phyloP scores from a whole-genome alignment of 305 asterid species.

The Salvia sclarea region DNA sequence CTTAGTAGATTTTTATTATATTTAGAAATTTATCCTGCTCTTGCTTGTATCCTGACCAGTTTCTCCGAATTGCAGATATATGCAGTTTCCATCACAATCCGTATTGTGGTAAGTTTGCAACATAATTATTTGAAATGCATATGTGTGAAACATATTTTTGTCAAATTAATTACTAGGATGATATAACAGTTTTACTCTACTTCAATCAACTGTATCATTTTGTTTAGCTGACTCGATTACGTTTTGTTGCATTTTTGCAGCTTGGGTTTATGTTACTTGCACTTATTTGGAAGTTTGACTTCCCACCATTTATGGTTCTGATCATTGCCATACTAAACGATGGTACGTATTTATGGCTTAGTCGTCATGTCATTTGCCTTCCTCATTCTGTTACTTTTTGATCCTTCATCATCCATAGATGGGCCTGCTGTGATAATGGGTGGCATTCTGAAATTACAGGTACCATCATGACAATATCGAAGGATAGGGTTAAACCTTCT shows the following conservation, averaged over 20 bases:
- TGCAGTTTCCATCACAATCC: slow-evolving; percentile 84
- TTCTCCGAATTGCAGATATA: slow-evolving; percentile 59
- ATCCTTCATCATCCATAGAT: not conserved
- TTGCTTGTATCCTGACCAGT: slow-evolving; percentile 32
- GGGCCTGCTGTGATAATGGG: slow-evolving; percentile 7
- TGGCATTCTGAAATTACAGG: slow-evolving; percentile 41
- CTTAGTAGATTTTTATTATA: not conserved
- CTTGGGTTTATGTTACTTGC: slow-evolving; percentile 85
- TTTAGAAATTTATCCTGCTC: not conserved
- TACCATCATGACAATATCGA: slow-evolving; percentile 81
- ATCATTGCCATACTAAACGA: slow-evolving; percentile 76
- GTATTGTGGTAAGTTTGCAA: slow-evolving; percentile 72
- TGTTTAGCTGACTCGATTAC: slow-evolving; percentile 24
- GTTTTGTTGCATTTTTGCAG: slow-evolving; percentile 42
- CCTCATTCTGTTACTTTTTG: not conserved
- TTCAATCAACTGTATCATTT: not conserved
- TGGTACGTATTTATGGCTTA: slow-evolving; percentile 44
- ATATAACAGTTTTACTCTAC: not conserved
- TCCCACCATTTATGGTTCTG: slow-evolving; percentile 87
- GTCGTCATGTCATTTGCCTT: not conserved
- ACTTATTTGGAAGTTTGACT: slow-evolving; percentile 75
- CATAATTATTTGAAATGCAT: slow-evolving; percentile 6
- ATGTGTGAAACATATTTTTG: not conserved
- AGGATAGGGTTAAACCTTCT: slow-evolving; percentile 84
- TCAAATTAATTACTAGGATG: not conserved